Conservation (phyloP, 495 filamentous ascomycete species). For the Cercophora sp. region DNA sequence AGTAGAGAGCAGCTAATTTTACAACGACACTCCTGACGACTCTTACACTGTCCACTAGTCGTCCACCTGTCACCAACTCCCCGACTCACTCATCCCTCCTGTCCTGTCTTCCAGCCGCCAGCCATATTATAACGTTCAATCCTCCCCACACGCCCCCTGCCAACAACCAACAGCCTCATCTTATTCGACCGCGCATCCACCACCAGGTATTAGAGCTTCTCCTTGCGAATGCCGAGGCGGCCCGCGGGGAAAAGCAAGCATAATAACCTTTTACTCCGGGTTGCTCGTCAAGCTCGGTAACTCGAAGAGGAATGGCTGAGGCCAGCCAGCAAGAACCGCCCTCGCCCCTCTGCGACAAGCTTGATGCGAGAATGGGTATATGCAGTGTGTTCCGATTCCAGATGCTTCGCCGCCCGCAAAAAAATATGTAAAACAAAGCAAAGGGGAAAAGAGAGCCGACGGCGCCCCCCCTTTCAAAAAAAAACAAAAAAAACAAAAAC, state of each 20-base stretch:
- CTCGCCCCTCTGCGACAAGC: constrained; percentile 8
- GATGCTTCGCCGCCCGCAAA: constrained; percentile 15
- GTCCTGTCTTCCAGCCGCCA: constrained; percentile 7
- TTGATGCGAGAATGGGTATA: constrained; percentile 19
- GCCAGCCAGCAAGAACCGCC: no score
- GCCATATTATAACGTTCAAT: not conserved
- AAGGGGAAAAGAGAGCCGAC: not conserved
- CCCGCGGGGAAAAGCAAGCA: no score
- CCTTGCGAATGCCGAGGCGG: no score
- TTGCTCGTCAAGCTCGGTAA: no score
- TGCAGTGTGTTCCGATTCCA: constrained; percentile 20
- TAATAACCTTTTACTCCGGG: no score
- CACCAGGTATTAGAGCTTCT: no score
- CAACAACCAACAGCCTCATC: no score
- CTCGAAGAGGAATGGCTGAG: no score
- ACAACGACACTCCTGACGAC: constrained; percentile 4
- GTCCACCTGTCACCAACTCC: not conserved
- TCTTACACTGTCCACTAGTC: not conserved
- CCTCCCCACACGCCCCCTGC: no score
- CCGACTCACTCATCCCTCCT: no score
- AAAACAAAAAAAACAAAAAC: not conserved
- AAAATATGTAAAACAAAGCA: constrained; percentile 9
- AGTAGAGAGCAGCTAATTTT: not conserved
- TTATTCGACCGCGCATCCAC: no score
- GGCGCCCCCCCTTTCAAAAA: not conserved